Evolutionary conservation across 2,329 filamentous ascomycete species (phyloP).

Genomic region (Fusarium paranaense): DNA sequence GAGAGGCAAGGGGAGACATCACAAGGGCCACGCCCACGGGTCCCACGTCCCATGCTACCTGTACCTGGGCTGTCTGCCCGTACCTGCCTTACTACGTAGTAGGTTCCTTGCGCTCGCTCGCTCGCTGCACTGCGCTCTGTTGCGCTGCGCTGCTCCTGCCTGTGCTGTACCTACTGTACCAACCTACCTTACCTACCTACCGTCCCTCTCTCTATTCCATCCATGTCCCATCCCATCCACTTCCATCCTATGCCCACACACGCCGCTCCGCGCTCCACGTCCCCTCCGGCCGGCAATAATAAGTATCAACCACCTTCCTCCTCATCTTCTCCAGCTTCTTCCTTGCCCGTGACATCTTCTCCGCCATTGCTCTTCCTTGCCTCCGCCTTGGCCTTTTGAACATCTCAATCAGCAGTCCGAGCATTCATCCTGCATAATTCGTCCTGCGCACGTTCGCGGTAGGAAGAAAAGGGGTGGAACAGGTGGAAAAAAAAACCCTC

Average conservation of each 20-base stretch:
- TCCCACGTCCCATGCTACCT: conserved; percentile 37
- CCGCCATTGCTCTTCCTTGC: conserved; percentile 13
- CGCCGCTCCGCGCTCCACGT: conserved; percentile 41
- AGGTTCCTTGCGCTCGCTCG: conserved; percentile 4
- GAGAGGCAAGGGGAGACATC: conserved; percentile 21
- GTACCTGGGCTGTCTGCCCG: conserved; percentile 23
- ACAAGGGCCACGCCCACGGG: conserved; percentile 42
- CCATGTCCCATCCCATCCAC: conserved; percentile 22
- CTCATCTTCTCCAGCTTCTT: conserved; percentile 39
- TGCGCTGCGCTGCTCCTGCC: conserved; percentile 1
- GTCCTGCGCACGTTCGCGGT: conserved; percentile 2
- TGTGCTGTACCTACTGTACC: neutral
- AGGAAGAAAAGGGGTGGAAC: conserved; percentile 1
- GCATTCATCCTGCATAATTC: neutral
- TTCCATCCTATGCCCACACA: conserved; percentile 2
- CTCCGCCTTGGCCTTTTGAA: conserved; percentile 4
- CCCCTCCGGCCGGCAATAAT: conserved; percentile 44
- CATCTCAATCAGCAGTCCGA: neutral
- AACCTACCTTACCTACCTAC: neutral
- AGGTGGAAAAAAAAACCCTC: conserved; percentile 31
- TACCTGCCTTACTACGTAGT: conserved; percentile 18
- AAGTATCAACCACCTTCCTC: conserved; percentile 48
- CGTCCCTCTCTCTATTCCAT: conserved; percentile 22
- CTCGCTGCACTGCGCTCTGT: conserved; percentile 1
- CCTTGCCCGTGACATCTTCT: conserved; percentile 36